Percentiles rank a stretch among this genome's conserved stretches.
Evolutionary conservation across 371 early-diverging fungal species (phyloP).

Genomic region (Gilbertella persicaria): DNA sequence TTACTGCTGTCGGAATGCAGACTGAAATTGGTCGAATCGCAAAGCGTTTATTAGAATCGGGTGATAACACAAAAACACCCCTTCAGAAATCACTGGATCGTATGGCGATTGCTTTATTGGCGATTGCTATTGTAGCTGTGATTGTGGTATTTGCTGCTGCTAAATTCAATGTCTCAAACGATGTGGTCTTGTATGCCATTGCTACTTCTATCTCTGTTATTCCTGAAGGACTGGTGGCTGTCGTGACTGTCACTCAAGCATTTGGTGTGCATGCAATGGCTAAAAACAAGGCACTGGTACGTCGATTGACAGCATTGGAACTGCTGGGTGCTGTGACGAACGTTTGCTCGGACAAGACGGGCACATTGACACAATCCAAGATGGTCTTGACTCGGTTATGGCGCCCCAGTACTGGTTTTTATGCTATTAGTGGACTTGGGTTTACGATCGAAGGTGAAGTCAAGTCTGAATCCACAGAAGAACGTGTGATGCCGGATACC

Average conservation of each 20-base stretch:
- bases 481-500: slow-evolving; percentile 25
- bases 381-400: slow-evolving; percentile 80
- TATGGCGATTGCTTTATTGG: slow-evolving; percentile 61
- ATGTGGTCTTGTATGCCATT: slow-evolving; percentile 73
- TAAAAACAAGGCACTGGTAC: slow-evolving; percentile 77
- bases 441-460: slow-evolving; percentile 43
- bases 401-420: slow-evolving; percentile 67
- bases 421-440: slow-evolving; percentile 64
- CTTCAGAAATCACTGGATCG: slow-evolving; percentile 70
- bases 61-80: slow-evolving; percentile 68
- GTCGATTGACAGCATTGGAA: slow-evolving; percentile 88
- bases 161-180: slow-evolving; percentile 64
- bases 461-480: slow-evolving; percentile 20
- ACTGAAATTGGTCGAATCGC: slow-evolving; percentile 95
- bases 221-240: slow-evolving; percentile 95
- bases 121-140: slow-evolving; percentile 49
- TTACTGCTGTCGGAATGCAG: slow-evolving; percentile 83
- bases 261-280: slow-evolving; percentile 91
- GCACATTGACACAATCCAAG: slow-evolving; percentile 93
- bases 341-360: slow-evolving; percentile 96
- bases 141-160: slow-evolving; percentile 60
- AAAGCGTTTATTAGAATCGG: slow-evolving; percentile 75
- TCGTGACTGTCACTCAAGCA: slow-evolving; percentile 89
- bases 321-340: slow-evolving; percentile 89
- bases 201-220: slow-evolving; percentile 92